Percentiles rank a stretch among this genome's conserved stretches.
Evolutionary conservation across 768 basidiomycete species (phyloP).

Genomic region (Leccinum variicolor): DNA sequence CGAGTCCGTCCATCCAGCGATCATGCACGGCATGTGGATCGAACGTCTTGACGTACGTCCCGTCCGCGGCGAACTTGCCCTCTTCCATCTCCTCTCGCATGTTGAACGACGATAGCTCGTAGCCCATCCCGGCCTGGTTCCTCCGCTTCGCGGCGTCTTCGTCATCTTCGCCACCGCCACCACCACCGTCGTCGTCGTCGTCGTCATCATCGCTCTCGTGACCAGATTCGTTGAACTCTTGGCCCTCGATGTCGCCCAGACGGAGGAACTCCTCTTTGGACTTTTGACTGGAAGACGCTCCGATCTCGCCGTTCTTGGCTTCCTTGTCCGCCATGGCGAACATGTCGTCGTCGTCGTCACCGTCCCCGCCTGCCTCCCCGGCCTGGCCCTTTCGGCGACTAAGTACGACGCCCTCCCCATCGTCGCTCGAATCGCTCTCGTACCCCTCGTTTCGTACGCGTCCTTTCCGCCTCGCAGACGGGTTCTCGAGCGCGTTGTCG

Average conservation of each 20-base stretch:
- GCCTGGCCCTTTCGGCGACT: conserved; percentile 60
- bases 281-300: conserved; percentile 50
- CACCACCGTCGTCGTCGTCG: conserved; percentile 14
- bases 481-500: conserved; percentile 67
- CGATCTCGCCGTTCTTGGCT: conserved; percentile 44
- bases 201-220: conserved; percentile 37
- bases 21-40: conserved; percentile 94
- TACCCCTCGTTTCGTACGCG: conserved; percentile 85
- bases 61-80: conserved; percentile 94
- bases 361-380: conserved; percentile 59
- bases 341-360: conserved; percentile 80
- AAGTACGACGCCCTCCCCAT: conserved; percentile 90
- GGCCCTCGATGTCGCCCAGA: conserved; percentile 94
- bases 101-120: conserved; percentile 91
- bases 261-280: conserved; percentile 74
- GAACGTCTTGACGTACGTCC: conserved; percentile 77
- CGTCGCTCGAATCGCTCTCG: conserved; percentile 92
- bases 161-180: conserved; percentile 41
- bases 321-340: conserved; percentile 67
- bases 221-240: conserved; percentile 62
- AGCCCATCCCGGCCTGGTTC: conserved; percentile 90
- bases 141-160: conserved; percentile 76
- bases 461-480: conserved; percentile 60
- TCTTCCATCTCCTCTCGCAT: conserved; percentile 99
- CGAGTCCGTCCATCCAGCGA: conserved; percentile 91